Evolutionary conservation across 768 basidiomycete genomes (phyloP).

Genomic region (Lanmaoa pseudosensibilis): DNA sequence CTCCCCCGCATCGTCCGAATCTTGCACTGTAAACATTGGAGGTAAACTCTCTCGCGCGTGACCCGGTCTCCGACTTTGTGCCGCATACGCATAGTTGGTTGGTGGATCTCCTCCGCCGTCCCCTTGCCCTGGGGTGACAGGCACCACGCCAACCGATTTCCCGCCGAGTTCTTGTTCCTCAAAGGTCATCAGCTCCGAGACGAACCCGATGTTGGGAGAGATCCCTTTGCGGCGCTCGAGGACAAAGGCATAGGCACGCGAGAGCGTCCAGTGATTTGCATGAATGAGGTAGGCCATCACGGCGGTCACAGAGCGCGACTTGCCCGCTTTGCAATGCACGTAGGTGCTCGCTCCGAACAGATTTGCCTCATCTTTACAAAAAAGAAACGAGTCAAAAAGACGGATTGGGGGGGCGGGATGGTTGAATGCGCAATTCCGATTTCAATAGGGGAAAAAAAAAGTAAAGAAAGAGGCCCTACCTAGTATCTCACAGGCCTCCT

Average conservation of each 20-base stretch:
- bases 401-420: neutral
- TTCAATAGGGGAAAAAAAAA: neutral
- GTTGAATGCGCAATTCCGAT: constrained; percentile 5
- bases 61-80: constrained; percentile 53
- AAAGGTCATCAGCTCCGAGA: constrained; percentile 94
- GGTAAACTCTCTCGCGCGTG: constrained; percentile 72
- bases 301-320: constrained; percentile 92
- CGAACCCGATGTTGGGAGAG: constrained; percentile 96
- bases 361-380: constrained; percentile 77
- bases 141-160: constrained; percentile 35
- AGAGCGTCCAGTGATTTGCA: constrained; percentile 94
- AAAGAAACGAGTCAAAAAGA: constrained; percentile 4
- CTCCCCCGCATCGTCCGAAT: constrained; percentile 34
- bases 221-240: constrained; percentile 91
- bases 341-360: constrained; percentile 87
- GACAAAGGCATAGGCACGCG: constrained; percentile 88
- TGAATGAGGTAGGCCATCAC: constrained; percentile 98
- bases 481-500: constrained; percentile 82
- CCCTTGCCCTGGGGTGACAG: constrained; percentile 16
- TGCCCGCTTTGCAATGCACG: constrained; percentile 96
- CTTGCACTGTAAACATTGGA: constrained; percentile 29
- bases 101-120: constrained; percentile 28
- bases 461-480: constrained; percentile 52
- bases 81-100: constrained; percentile 43
- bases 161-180: constrained; percentile 87